Percentiles rank a stretch among this genome's conserved stretches.
These are phyloP conservation scores for Coprinellus micaceus DNA, from an alignment of 768 basidiomycete species.

Conservation along the genomic window DNA sequence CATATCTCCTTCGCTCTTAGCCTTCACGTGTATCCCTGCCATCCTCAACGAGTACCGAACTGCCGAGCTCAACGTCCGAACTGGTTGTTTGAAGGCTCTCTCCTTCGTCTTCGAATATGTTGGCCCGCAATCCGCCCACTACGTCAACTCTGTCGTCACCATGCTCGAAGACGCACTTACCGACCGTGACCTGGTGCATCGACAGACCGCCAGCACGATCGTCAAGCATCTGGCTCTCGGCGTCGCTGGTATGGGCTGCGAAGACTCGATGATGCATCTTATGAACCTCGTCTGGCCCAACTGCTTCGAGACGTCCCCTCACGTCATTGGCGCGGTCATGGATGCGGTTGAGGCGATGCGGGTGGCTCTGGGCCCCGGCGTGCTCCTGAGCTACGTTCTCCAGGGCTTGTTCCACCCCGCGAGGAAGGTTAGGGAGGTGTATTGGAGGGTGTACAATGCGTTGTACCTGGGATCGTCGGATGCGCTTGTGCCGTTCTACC, in stretches of 20 bases:
- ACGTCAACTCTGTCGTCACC: constrained; percentile 94
- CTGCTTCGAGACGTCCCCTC: constrained; percentile 96
- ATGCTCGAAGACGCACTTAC: constrained; percentile 98
- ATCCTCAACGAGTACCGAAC: constrained; percentile 99
- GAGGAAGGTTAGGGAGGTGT: constrained; percentile 94
- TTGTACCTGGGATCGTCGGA: constrained; percentile 89
- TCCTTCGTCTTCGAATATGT: constrained; percentile 99
- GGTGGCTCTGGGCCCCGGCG: constrained; percentile 90
- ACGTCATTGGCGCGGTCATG: constrained; percentile 98
- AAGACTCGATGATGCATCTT: constrained; percentile 95
- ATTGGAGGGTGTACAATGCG: constrained; percentile 96
- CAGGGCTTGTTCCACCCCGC: constrained; percentile 98
- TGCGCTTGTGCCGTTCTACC: constrained; percentile 93
- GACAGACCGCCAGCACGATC: constrained; percentile 96
- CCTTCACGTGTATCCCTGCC: constrained; percentile 98
- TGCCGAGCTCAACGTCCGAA: constrained; percentile 96
- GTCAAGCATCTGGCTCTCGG: constrained; percentile 98
- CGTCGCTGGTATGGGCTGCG: constrained; percentile 94
- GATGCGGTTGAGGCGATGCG: constrained; percentile 98
- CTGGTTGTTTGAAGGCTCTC: constrained; percentile 96
- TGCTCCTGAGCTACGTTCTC: constrained; percentile 86
- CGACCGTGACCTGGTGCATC: constrained; percentile 96
- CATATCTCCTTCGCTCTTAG: constrained; percentile 27
- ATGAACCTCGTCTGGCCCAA: constrained; percentile 99
- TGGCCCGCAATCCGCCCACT: constrained; percentile 93